These are phyloP conservation scores for Vitis rupestris DNA, from an alignment of 164 flowering plant species.

Conservation along the genomic window DNA sequence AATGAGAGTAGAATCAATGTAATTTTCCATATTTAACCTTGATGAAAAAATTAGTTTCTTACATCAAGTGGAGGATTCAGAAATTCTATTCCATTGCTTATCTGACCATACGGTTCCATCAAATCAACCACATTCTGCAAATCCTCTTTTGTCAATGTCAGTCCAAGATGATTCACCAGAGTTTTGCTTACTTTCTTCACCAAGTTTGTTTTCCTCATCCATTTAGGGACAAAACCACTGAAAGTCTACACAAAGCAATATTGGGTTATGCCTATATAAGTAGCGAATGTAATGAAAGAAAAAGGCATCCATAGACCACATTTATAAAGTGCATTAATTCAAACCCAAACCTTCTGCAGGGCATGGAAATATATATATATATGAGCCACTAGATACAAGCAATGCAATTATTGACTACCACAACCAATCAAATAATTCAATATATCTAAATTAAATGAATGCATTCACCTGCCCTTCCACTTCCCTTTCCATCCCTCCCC, in stretches of 20 bases:
- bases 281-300: too few species aligned
- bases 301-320: too few species aligned
- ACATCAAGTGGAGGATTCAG: conserved; percentile 85
- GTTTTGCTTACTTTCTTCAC: conserved; percentile 53
- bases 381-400: too few species aligned
- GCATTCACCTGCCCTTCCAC: too few species aligned
- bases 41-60: conserved; percentile 31
- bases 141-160: conserved; percentile 73
- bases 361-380: too few species aligned
- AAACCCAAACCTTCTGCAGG: too few species aligned
- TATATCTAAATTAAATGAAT: too few species aligned
- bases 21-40: background rate
- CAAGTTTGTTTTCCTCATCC: conserved; percentile 64
- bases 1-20: background rate
- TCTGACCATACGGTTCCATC: conserved; percentile 96
- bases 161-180: conserved; percentile 88
- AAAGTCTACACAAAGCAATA: conserved; percentile 52
- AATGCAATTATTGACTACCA: too few species aligned
- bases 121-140: conserved; percentile 78
- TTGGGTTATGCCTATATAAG: background rate
- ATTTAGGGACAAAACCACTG: conserved; percentile 53
- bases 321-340: too few species aligned
- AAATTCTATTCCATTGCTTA: conserved; percentile 86
- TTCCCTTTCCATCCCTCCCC: too few species aligned
- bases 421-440: too few species aligned